Conservation (phyloP, 176 grass and related monocot species). For the Juncus effusus region DNA sequence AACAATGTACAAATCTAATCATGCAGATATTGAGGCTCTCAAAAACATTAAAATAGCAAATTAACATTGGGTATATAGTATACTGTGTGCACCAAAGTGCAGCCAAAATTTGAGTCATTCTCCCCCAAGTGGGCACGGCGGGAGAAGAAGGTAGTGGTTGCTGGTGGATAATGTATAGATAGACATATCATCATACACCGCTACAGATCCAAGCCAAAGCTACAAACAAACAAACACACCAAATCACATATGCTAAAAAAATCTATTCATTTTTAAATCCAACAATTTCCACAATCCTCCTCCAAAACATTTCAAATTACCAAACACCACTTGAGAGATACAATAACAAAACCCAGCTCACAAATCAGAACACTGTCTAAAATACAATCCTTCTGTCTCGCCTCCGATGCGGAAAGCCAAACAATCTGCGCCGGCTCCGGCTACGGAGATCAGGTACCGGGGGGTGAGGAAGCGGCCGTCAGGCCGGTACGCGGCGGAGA, state of each 20-base stretch:
- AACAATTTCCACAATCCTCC: not conserved
- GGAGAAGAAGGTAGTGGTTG: slow-evolving; percentile 4
- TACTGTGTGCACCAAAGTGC: no score
- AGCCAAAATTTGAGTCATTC: not conserved
- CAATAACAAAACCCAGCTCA: not conserved
- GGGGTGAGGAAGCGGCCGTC: slow-evolving; percentile 65
- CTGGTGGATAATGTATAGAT: not conserved
- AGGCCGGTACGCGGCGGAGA: slow-evolving; percentile 73
- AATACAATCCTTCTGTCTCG: not conserved
- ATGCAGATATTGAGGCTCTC: no score
- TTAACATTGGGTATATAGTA: no score
- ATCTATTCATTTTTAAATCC: not conserved
- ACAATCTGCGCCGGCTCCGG: not conserved
- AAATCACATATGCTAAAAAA: not conserved
- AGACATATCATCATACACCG: no score
- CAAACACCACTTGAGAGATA: not conserved
- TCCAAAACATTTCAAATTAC: not conserved
- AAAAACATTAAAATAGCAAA: no score
- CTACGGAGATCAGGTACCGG: slow-evolving; percentile 54
- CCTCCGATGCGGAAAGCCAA: not conserved
- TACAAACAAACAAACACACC: slow-evolving; percentile 10
- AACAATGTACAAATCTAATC: no score
- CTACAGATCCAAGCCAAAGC: not conserved
- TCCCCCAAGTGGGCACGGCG: slow-evolving; percentile 3
- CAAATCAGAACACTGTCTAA: not conserved